phyloP scores from a whole-genome alignment of 2,329 filamentous ascomycete genomes.

The Aspergillus fischeri region DNA sequence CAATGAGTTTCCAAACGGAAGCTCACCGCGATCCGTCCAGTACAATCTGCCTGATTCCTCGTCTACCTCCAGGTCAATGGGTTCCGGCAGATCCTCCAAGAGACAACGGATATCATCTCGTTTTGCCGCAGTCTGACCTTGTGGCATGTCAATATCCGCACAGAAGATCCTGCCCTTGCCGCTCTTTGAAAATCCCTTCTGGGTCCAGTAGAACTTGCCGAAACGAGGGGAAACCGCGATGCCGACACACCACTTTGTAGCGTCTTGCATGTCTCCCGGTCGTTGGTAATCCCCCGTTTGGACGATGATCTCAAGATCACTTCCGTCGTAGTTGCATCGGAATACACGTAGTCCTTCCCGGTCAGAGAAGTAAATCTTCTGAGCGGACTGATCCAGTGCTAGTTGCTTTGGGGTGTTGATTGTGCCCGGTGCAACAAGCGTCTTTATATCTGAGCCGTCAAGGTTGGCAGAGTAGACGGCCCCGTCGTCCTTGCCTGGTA shows the following conservation, averaged over 20 bases:
- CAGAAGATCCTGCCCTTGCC: constrained; percentile 51
- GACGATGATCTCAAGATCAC: constrained; percentile 36
- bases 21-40: constrained; percentile 60
- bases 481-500: constrained; percentile 39
- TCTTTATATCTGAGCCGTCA: constrained; percentile 45
- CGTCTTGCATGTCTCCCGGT: constrained; percentile 31
- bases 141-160: constrained; percentile 42
- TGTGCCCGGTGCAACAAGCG: constrained; percentile 42
- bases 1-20: constrained; percentile 52
- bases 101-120: constrained; percentile 44
- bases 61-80: constrained; percentile 56
- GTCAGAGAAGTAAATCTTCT: constrained; percentile 42
- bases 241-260: constrained; percentile 52
- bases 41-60: constrained; percentile 45
- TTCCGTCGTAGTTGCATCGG: constrained; percentile 35
- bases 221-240: constrained; percentile 44
- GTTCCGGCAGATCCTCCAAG: constrained; percentile 48
- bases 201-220: constrained; percentile 56
- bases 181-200: constrained; percentile 54
- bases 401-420: constrained; percentile 50
- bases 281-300: constrained; percentile 26
- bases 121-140: constrained; percentile 28
- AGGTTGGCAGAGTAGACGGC: constrained; percentile 44
- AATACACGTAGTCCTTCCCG: constrained; percentile 41
- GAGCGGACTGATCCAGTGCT: constrained; percentile 19